Evolutionary conservation across 1,284 basidiomycete species (phyloP).

Genomic region (Hypsizygus ulmarius): DNA sequence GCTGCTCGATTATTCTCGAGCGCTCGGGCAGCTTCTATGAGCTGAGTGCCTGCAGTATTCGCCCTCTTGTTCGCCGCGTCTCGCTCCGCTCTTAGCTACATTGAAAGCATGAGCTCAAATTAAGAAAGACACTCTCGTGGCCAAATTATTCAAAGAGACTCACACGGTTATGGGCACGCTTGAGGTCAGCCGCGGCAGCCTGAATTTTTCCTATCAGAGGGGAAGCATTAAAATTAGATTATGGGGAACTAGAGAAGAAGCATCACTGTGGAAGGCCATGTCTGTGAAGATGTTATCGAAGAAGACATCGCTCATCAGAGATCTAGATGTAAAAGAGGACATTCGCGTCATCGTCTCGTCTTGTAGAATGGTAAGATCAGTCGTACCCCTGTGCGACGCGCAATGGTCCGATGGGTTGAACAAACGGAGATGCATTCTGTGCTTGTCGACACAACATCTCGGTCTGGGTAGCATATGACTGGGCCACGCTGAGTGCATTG

Average conservation of each 20-base stretch:
- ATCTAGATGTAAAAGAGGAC: constrained; percentile 20
- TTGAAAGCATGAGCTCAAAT: not conserved
- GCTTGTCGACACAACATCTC: constrained; percentile 37
- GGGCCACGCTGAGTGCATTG: constrained; percentile 34
- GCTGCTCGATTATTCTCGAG: constrained; percentile 30
- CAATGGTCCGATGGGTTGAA: constrained; percentile 36
- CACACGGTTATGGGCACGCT: constrained; percentile 29
- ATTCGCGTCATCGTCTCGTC: not conserved
- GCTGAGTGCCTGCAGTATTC: constrained; percentile 31
- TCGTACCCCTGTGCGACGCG: constrained; percentile 39
- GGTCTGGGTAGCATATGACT: constrained; percentile 33
- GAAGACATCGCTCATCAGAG: constrained; percentile 38
- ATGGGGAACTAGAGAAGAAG: not conserved
- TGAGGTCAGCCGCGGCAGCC: constrained; percentile 28
- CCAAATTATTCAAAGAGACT: constrained; percentile 3
- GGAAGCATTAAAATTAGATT: constrained; percentile 11
- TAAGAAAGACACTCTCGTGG: not conserved
- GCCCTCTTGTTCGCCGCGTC: constrained; percentile 29
- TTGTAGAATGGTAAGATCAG: not conserved
- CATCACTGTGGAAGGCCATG: constrained; percentile 37
- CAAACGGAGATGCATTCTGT: constrained; percentile 30
- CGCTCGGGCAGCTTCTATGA: constrained; percentile 30
- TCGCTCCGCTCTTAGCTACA: constrained; percentile 34
- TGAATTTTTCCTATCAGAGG: constrained; percentile 35
- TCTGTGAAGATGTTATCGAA: constrained; percentile 43